phyloP scores from a whole-genome alignment of 495 filamentous ascomycete species.

The Lasiosphaeriaceae sp. region DNA sequence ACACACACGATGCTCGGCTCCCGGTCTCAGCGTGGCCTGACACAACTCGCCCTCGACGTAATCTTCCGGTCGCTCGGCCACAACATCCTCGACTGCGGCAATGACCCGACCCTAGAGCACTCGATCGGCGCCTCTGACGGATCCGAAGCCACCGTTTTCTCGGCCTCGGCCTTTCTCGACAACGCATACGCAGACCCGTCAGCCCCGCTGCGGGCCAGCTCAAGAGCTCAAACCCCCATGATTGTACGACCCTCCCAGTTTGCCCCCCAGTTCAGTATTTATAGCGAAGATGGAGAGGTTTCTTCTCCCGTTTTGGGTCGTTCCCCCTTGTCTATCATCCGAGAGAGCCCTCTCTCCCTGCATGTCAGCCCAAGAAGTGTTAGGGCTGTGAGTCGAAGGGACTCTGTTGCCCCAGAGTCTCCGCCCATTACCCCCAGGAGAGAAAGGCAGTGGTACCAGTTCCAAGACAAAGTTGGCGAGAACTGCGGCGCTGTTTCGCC shows the following conservation, averaged over 20 bases:
- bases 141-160: slow-evolving; percentile 78
- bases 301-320: not conserved
- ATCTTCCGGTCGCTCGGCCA: slow-evolving; percentile 74
- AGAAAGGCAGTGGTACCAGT: not conserved
- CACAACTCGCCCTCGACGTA: slow-evolving; percentile 85
- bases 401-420: slow-evolving; percentile 19
- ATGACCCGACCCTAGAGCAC: slow-evolving; percentile 58
- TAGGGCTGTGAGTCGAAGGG: slow-evolving; percentile 36
- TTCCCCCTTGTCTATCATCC: not conserved
- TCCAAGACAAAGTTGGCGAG: not conserved
- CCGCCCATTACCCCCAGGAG: slow-evolving; percentile 13
- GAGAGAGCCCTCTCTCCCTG: not conserved
- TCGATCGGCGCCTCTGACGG: slow-evolving; percentile 72
- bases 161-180: slow-evolving; percentile 76
- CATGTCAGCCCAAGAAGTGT: slow-evolving; percentile 31
- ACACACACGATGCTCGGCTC: slow-evolving; percentile 96
- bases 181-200: slow-evolving; percentile 66
- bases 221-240: slow-evolving; percentile 79
- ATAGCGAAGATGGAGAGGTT: not conserved
- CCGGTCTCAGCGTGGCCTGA: slow-evolving; percentile 78
- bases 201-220: slow-evolving; percentile 54
- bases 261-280: slow-evolving; percentile 1
- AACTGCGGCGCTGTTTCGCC: slow-evolving; percentile 4
- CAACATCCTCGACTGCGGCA: slow-evolving; percentile 60
- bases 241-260: slow-evolving; percentile 54